Conservation (phyloP, 148 eudicot species). For the Chenopodium suecicum region DNA sequence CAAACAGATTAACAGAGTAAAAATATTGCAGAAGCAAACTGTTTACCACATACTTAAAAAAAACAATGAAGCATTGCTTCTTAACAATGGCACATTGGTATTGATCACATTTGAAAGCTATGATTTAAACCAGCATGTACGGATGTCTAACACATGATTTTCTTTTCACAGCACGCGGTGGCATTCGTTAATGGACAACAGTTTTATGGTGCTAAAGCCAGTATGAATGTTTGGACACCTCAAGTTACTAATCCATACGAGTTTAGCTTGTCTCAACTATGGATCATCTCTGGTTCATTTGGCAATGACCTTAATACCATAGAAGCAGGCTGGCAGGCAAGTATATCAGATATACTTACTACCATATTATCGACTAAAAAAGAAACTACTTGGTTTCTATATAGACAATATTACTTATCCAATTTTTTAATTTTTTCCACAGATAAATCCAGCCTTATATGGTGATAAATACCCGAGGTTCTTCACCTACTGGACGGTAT, state of each 20-base stretch:
- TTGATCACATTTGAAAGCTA: not conserved
- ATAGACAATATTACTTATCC: not conserved
- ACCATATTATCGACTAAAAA: not conserved
- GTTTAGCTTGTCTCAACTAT: conserved; percentile 90
- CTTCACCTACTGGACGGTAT: conserved; percentile 97
- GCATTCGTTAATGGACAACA: conserved; percentile 85
- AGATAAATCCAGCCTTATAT: conserved; percentile 90
- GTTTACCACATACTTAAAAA: too few species aligned
- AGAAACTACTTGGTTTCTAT: not conserved
- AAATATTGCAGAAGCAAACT: not conserved
- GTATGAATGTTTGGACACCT: conserved; percentile 95
- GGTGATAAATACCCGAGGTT: conserved; percentile 91
- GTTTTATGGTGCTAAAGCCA: conserved; percentile 94
- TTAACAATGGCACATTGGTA: not conserved
- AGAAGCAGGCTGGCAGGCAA: conserved; percentile 99
- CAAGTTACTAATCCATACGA: conserved; percentile 68
- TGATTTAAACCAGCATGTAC: not conserved
- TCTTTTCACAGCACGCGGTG: conserved; percentile 71
- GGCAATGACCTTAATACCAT: conserved; percentile 94
- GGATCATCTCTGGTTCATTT: conserved; percentile 93
- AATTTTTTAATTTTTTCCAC: conserved; percentile 20
- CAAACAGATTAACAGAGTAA: not conserved
- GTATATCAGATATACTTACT: conserved; percentile 19
- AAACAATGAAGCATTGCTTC: too few species aligned
- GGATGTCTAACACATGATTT: not conserved